Base-by-base conservation (phyloP, 2,329 filamentous ascomycete genomes). In the Lachnellula subtilissima region DNA sequence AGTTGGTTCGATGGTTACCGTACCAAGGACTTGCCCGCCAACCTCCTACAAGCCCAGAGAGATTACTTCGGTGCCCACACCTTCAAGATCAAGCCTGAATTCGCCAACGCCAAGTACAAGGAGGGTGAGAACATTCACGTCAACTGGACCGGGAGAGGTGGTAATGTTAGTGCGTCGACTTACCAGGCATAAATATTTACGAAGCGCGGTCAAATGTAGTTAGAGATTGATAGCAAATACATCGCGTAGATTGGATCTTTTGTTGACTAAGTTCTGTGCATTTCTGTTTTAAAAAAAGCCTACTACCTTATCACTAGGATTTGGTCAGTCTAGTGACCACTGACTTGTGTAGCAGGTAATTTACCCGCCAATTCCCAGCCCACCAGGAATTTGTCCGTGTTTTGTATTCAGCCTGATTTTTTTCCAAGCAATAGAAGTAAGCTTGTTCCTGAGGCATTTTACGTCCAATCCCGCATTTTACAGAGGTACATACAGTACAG, bases 1-100 rank as follows among this genome's bases (percentile, higher is more conserved):
- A 92, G 89, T 72, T 99, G 96, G 91, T 99, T 95, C 79, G 94
- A 99, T 74, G 94, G 94, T 64, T 97, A 97, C 86, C 89, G 94
- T 75, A 92, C 93, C 75, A 91, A 93, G 83, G 86, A 97, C 74
- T 86, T 99, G 67, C 94, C 94, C 59, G 94, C 94, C 82, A 99
- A 97, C 84, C 83, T 99, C 63, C 86, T 99, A 71, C 94, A 99
- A 82, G 94, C 93, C 56, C 94, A 99, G 84, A 89, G 94, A 81
- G 94, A 99, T 76, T 99, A 97, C 89, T 99, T 99, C 73, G 94
- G 94, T 75, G 89, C 89, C 63, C 89, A 94, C 82, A 94, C 89
- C 65, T 94, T 94, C 86, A 80, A 80, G 69, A 84, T 94, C 78
- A 93, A 94, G 87, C 88, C 89, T 59, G 88, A 93, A 78, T 71